Evolutionary conservation across 2,329 filamentous ascomycete genomes (phyloP), one percentile per base, ranked within the genome.

Genomic region (Pyrenochaeta sp.): DNA sequence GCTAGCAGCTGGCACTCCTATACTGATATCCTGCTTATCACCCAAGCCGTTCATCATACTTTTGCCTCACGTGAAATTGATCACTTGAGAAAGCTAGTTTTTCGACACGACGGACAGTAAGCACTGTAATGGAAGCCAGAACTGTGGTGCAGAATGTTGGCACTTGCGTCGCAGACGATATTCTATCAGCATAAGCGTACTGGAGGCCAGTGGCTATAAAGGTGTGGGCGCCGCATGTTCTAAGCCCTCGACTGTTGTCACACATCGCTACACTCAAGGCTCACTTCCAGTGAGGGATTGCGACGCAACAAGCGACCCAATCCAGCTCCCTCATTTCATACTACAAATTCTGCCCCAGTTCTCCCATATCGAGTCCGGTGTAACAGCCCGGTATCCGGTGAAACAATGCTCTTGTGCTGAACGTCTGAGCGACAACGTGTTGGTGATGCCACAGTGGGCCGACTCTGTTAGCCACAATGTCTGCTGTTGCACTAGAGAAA

Each of bases 101-200:
- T 35, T 35, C 32, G 32, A 35, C 32, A 35, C 15, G 32, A 11
- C 32, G 32, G 32, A 35, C 32, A 35, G 32, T 35, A 35, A 35
- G 32, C 15, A 35, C 32, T 35, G 32, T 35, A 35, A 35, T 35
- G 32, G 32, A 35, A 35, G 32, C 32, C 23, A 27, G 23, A 27
- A 27, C 23, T 27, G 23, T 27, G 23, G 23, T 27, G 23, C 23
- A 27, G 4, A 27, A 27, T 27, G 23, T 27, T 27, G 23, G 23
- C 32, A 35, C 32, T 35, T 35, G 32, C 41, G 27, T 21, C 27
- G 27, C 39, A 30, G 27, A 43, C 17, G 41, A 14, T 17, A 15
- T 17, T 43, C 41, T 43, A 27, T 43, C 41, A 32, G 41, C 41
- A 43, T 43, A 43, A 43, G 41, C 41, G n/a, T 43, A 43, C 41